Evolutionary conservation across 768 basidiomycete species (phyloP), one percentile per base, ranked within the genome.

Genomic region (Favolaschia claudopus): DNA sequence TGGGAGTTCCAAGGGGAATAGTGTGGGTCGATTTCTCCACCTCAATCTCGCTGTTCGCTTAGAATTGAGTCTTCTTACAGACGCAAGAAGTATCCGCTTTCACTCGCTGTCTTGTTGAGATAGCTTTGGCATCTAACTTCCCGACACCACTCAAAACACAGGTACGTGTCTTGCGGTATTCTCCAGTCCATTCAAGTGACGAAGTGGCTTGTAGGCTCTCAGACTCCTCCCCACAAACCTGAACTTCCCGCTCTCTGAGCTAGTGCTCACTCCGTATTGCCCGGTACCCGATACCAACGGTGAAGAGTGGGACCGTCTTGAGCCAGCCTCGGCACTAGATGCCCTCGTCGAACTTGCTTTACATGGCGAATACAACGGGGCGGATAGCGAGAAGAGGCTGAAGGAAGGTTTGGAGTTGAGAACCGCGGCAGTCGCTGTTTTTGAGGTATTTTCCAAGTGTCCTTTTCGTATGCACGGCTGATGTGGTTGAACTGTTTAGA

Each of bases 111-210:
- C 83, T 99, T 25, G 72, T 95, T 15, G 96, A 99, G 72, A 78
- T 96, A 5, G 92, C 91, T 1, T 81, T 99, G 28, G 89, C 96
- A 9, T 96, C 94, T n/a, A 99, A 99, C 73, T 91, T 93, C 3
- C 96, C 97, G 0, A 89, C 92, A 4, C 64, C 81, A 7, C 76
- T 99, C 43, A 99, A 99, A 77, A 89, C 90, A 5, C 93, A 95
- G 82, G 93, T 91, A 72, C 46, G 72, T 56, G 33, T 27, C 33
- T 47, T 33, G 29, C 36, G 22, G 25, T 15, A 15, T 37, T 25
- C 31, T 36, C 22, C 15, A 61, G 17, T 47, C n/a, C 40, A 49
- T 36, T 50, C 60, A 63, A 52, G 44, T 63, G 52, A 72, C 31
- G n/a, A 58, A 22, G 32, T 53, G 29, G 36, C 43, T 56, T 47